A percentile compares a stretch with the other conserved stretches of the same genome.
Evolutionary conservation across 371 early-diverging fungal species (phyloP).

Genomic region (Mucor velutinosus): DNA sequence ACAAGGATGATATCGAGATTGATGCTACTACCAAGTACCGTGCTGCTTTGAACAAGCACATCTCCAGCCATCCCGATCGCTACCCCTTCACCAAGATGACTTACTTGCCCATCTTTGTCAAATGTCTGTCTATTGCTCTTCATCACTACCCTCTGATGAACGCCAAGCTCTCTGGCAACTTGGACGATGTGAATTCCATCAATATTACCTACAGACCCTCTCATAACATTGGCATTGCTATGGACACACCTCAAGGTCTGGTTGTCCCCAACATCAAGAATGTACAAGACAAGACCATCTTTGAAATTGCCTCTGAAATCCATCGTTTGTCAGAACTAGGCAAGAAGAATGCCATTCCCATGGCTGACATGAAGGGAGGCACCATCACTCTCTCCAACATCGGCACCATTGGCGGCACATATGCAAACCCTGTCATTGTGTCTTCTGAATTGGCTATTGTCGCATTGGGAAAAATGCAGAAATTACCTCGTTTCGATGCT

Average conservation of each 20-base stretch:
- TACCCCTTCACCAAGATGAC: constrained; percentile 78
- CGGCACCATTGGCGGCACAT: constrained; percentile 93
- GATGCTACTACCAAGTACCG: constrained; percentile 72
- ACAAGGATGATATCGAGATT: constrained; percentile 87
- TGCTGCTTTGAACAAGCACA: constrained; percentile 64
- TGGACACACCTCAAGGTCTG: constrained; percentile 95
- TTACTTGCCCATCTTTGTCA: constrained; percentile 95
- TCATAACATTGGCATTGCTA: constrained; percentile 95
- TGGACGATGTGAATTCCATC: constrained; percentile 50
- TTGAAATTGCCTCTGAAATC: constrained; percentile 90
- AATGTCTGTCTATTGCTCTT: constrained; percentile 87
- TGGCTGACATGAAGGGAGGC: constrained; percentile 79
- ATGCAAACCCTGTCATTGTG: constrained; percentile 91
- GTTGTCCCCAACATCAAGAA: constrained; percentile 95
- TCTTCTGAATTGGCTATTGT: constrained; percentile 89
- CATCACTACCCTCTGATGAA: constrained; percentile 89
- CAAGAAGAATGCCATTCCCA: constrained; percentile 61
- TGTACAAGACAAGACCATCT: constrained; percentile 84
- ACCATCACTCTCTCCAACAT: constrained; percentile 95
- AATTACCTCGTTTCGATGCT: constrained; percentile 82
- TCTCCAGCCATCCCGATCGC: constrained; percentile 40
- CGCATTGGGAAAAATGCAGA: constrained; percentile 85
- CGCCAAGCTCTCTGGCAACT: constrained; percentile 61
- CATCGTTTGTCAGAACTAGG: constrained; percentile 77
- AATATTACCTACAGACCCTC: constrained; percentile 70